Evolutionary conservation across 1,139 yeast genomes (phyloP), one percentile per base, ranked within the genome.

Genomic region (Geotrichum restrictum): DNA sequence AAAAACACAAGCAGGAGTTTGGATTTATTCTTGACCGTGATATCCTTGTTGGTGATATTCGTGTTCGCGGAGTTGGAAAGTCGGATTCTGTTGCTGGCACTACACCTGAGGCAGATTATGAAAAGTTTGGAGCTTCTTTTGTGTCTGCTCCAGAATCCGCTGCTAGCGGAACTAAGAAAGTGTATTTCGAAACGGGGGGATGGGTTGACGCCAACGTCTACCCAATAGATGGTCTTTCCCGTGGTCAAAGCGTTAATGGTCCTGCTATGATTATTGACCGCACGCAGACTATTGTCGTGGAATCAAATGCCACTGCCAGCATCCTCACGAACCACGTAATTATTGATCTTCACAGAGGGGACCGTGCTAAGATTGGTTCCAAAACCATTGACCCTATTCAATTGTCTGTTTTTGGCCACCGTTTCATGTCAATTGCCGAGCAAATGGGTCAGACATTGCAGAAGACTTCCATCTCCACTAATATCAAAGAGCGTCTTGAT

Each of bases 351-450:
- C 45, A 42, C 7, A 29, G 36, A 10, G 24, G 14, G 8, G 22
- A 45, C 1, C 34, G 39, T 32, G 27, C 49, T 73, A 62, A 73
- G 70, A 49, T 74, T 70, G 37, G 74, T 37, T 56, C 60, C 16
- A 56, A 58, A n/a, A 63, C 54, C 5, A 58, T 82, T 24, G 88
- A 85, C 60, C 93, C 94, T 0, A 78, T 86, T 51, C 79, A 82
- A 62, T 69, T 87, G 44, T 83, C 93, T 1, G 88, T 87, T 1
- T 87, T 86, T 68, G 86, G 91, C 21, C 91, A 87, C 65, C 73
- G 94, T 59, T 87, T 87, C 64, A 86, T 87, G 94, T 85, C 88
- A 50, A 83, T 87, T 65, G 95, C 95, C 3, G 95, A 86, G 62
- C 94, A 86, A 64, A 87, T 87, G 95, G 95, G 95, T 13, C 77